phyloP scores from a whole-genome alignment of 805 yeast genomes.

The Spathaspora girioi region DNA sequence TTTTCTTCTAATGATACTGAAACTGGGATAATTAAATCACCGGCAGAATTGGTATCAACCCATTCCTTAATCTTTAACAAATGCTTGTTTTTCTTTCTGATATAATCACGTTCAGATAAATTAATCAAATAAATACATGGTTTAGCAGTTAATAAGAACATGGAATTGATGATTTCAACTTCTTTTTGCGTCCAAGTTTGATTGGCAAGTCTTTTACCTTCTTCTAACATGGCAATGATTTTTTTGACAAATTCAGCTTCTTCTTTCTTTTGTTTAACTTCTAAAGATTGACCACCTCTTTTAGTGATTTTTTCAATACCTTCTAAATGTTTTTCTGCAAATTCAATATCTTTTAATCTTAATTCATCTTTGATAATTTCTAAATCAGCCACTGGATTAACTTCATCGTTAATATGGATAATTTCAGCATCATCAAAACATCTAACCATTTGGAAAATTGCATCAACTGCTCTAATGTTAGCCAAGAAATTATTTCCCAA shows the following conservation, averaged over 20 bases:
- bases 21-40: conserved; percentile 83
- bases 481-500: conserved; percentile 96
- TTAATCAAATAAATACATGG: conserved; percentile 92
- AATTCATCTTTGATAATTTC: conserved; percentile 88
- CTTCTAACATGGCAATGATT: conserved; percentile 74
- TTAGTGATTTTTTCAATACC: conserved; percentile 73
- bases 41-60: conserved; percentile 86
- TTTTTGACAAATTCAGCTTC: conserved; percentile 71
- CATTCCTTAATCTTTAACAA: conserved; percentile 79
- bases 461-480: conserved; percentile 96
- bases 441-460: conserved; percentile 95
- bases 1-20: conserved; percentile 91
- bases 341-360: conserved; percentile 95
- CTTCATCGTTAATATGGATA: conserved; percentile 90
- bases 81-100: conserved; percentile 86
- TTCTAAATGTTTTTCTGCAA: conserved; percentile 77
- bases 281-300: conserved; percentile 87
- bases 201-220: conserved; percentile 85
- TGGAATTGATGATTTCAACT: conserved; percentile 82
- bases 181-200: conserved; percentile 86
- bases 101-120: conserved; percentile 83
- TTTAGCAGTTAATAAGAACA: conserved; percentile 89
- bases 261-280: conserved; percentile 84
- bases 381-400: conserved; percentile 91
- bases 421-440: conserved; percentile 98